Evolutionary conservation across 2,329 filamentous ascomycete genomes (phyloP).

Genomic region (Capronia americana): DNA sequence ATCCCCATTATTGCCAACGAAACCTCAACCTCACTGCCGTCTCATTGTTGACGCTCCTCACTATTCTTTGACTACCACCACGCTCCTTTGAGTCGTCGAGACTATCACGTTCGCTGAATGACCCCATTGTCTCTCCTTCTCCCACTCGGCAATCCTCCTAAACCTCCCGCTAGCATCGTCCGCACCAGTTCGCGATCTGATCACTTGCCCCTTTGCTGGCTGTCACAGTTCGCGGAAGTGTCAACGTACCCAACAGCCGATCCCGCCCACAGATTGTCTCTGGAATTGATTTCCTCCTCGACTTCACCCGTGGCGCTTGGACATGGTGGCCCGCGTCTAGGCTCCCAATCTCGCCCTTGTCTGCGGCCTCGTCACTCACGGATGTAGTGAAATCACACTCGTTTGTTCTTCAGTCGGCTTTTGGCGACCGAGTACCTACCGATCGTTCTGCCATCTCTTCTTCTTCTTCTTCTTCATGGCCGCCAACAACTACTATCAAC

Average conservation of each 20-base stretch:
- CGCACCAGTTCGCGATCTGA: background rate
- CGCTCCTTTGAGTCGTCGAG: slow-evolving; percentile 13
- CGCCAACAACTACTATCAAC: slow-evolving; percentile 70
- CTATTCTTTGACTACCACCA: slow-evolving; percentile 4
- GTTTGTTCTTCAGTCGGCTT: background rate
- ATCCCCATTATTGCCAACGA: background rate
- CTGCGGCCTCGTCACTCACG: slow-evolving; percentile 8
- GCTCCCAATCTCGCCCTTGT: slow-evolving; percentile 4
- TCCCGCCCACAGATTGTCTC: background rate
- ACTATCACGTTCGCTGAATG: slow-evolving; percentile 1
- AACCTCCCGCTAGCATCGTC: background rate
- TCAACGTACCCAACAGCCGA: background rate
- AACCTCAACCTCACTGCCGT: slow-evolving; percentile 4
- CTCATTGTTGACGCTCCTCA: slow-evolving; percentile 4
- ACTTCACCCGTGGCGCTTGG: background rate
- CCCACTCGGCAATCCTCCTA: background rate
- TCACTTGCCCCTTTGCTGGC: slow-evolving; percentile 1
- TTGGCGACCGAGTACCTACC: background rate
- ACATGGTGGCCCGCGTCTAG: background rate
- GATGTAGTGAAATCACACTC: background rate
- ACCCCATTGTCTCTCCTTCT: background rate
- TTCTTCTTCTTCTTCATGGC: slow-evolving; percentile 59
- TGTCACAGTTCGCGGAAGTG: slow-evolving; percentile 4
- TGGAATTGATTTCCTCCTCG: background rate
- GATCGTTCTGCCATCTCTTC: background rate